These are phyloP conservation scores for Brassica napus DNA, from an alignment of 345 rosid genomes.

Conservation along the genomic window Da-Ae NC_063446.1:71893001-71893500, in stretches of 20 bases:
- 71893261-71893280: not conserved
- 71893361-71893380: slow-evolving; percentile 11
- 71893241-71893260: slow-evolving; percentile 11
- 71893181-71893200: not conserved
- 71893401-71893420: not conserved
- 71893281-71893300: not conserved
- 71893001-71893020: slow-evolving; percentile 15
- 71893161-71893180: not conserved
- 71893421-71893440: not conserved
- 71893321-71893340: slow-evolving; percentile 6
- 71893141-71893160: not conserved
- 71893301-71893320: slow-evolving; percentile 1
- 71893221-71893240: slow-evolving; percentile 9
- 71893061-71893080: not conserved
- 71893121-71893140: slow-evolving; percentile 12
- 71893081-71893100: slow-evolving; percentile 21
- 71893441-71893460: not conserved
- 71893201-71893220: not conserved
- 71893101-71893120: slow-evolving; percentile 20
- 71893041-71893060: not conserved
- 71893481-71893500: not conserved
- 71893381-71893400: not conserved
- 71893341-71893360: not conserved
- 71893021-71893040: not conserved
- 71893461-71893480: not conserved